phyloP scores from a whole-genome alignment of 495 filamentous ascomycete species.

The Aspergillus incahuasiensis region DNA sequence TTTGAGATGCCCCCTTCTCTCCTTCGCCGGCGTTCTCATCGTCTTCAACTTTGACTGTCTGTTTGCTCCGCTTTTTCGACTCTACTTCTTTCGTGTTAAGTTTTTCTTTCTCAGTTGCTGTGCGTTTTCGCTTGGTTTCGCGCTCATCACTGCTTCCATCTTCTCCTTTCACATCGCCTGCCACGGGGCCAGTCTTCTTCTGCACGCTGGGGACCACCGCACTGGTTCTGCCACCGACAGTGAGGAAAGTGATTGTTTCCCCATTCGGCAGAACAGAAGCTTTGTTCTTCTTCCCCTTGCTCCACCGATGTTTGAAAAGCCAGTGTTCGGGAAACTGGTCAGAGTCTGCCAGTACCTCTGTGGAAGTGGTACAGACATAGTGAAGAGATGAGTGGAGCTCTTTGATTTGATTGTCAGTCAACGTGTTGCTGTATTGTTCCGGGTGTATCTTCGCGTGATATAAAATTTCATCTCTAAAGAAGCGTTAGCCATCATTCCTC shows the following conservation, averaged over 20 bases:
- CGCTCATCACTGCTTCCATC: conserved; percentile 20
- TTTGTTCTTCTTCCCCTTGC: conserved; percentile 77
- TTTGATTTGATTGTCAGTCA: conserved; percentile 65
- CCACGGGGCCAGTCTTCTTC: conserved; percentile 64
- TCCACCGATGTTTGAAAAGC: conserved; percentile 90
- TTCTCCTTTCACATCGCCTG: conserved; percentile 31
- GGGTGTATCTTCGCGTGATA: conserved; percentile 86
- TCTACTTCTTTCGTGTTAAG: conserved; percentile 21
- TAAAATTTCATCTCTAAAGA: conserved; percentile 71
- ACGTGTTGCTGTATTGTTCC: conserved; percentile 83
- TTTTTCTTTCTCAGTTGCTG: conserved; percentile 27
- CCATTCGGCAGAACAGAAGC: conserved; percentile 68
- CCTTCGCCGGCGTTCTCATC: conserved; percentile 3
- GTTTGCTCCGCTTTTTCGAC: conserved; percentile 21
- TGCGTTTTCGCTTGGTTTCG: conserved; percentile 35
- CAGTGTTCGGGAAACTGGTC: conserved; percentile 82
- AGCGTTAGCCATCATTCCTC: conserved; percentile 14
- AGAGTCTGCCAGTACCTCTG: conserved; percentile 75
- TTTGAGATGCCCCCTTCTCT: conserved; percentile 1
- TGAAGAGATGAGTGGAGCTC: conserved; percentile 67
- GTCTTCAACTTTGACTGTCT: conserved; percentile 22
- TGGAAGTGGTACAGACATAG: conserved; percentile 72
- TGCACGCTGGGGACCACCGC: conserved; percentile 80
- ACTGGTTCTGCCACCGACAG: conserved; percentile 83
- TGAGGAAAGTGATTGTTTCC: conserved; percentile 74